Evolutionary conservation across 2,329 filamentous ascomycete species (phyloP).

Genomic region (Lasiodiplodia hormozganensis): DNA sequence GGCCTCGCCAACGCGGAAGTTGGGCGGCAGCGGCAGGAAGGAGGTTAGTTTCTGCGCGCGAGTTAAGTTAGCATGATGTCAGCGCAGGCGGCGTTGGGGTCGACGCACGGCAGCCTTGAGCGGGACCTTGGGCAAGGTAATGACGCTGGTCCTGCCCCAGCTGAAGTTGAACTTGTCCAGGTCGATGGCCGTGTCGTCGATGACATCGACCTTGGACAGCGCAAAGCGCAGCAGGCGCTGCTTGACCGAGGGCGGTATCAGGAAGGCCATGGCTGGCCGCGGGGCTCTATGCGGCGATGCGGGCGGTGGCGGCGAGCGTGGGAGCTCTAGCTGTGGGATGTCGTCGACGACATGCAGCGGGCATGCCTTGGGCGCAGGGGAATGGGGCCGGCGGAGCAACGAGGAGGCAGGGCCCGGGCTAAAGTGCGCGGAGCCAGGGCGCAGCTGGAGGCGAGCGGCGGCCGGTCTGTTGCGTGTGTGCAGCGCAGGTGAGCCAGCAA

Average conservation of each 20-base stretch:
- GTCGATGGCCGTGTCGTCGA: conserved; percentile 87
- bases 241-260: conserved; percentile 80
- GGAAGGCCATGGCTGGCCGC: conserved; percentile 62
- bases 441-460: not conserved
- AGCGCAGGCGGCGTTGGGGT: conserved; percentile 16
- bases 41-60: conserved; percentile 75
- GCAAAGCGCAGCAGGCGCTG: conserved; percentile 89
- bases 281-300: conserved; percentile 8
- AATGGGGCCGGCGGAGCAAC: not conserved
- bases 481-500: conserved; percentile 23
- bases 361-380: not conserved
- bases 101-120: conserved; percentile 74
- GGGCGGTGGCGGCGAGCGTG: conserved; percentile 24
- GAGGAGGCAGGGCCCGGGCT: not conserved
- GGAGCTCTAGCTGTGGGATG: conserved; percentile 16
- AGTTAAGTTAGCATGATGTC: conserved; percentile 33
- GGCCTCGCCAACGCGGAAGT: conserved; percentile 75
- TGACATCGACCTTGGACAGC: conserved; percentile 79
- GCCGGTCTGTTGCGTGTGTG: conserved; percentile 1
- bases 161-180: conserved; percentile 86
- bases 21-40: conserved; percentile 76
- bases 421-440: not conserved
- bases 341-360: conserved; percentile 23
- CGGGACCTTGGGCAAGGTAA: conserved; percentile 87
- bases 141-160: conserved; percentile 78